Evolutionary conservation across 768 basidiomycete species (phyloP).

Genomic region (Serendipita vermifera): DNA sequence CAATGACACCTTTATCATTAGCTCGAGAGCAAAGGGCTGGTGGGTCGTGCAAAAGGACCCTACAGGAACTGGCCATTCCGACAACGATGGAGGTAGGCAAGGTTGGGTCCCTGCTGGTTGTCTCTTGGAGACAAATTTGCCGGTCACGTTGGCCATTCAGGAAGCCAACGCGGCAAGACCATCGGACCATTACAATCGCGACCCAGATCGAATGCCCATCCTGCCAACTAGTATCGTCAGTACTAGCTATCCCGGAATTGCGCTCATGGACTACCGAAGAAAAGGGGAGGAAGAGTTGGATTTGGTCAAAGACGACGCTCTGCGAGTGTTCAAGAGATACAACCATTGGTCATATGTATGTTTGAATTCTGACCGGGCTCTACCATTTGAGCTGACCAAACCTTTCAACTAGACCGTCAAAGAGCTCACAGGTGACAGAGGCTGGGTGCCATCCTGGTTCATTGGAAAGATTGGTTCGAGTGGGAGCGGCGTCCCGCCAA

Average conservation of each 20-base stretch:
- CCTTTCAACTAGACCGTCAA: slow-evolving; percentile 60
- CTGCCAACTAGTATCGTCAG: slow-evolving; percentile 83
- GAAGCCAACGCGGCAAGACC: slow-evolving; percentile 57
- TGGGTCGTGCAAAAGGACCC: slow-evolving; percentile 97
- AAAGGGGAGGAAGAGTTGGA: slow-evolving; percentile 89
- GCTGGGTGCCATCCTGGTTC: slow-evolving; percentile 98
- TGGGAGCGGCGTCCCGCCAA: slow-evolving; percentile 29
- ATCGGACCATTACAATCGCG: slow-evolving; percentile 14
- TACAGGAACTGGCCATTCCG: slow-evolving; percentile 65
- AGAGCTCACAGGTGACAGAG: slow-evolving; percentile 83
- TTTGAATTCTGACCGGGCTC: slow-evolving; percentile 20
- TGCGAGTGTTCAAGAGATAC: slow-evolving; percentile 94
- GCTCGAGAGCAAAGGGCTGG: slow-evolving; percentile 94
- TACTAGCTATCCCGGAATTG: slow-evolving; percentile 94
- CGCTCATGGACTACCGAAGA: slow-evolving; percentile 91
- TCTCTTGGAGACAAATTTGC: slow-evolving; percentile 81
- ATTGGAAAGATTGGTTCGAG: slow-evolving; percentile 67
- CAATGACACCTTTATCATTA: slow-evolving; percentile 85
- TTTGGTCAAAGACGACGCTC: slow-evolving; percentile 71
- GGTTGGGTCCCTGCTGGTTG: slow-evolving; percentile 99
- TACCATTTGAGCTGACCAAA: not conserved
- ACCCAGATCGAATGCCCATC: slow-evolving; percentile 55
- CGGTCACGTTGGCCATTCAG: slow-evolving; percentile 76
- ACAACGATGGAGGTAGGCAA: slow-evolving; percentile 64
- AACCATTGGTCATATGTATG: slow-evolving; percentile 93